Conservation (phyloP, 2,329 filamentous ascomycete species). For the Rhinocladiella similis region DNA sequence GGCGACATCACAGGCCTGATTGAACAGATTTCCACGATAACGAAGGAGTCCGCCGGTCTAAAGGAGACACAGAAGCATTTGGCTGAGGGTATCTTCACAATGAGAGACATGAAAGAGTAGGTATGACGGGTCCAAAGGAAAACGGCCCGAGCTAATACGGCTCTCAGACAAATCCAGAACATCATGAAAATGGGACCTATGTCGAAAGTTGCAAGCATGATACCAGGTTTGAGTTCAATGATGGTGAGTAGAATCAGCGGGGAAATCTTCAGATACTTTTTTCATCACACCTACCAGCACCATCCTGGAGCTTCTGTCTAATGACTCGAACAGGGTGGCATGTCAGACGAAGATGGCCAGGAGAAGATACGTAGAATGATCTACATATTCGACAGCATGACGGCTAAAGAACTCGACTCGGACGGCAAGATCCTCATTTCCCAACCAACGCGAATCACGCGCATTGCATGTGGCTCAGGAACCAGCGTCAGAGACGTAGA, state of each 20-base stretch:
- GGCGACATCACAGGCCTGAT: slow-evolving; percentile 93
- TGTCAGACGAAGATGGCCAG: slow-evolving; percentile 96
- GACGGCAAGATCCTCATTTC: slow-evolving; percentile 94
- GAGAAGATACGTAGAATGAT: slow-evolving; percentile 96
- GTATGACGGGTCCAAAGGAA: slow-evolving; percentile 43
- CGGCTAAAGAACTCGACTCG: slow-evolving; percentile 88
- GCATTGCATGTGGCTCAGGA: slow-evolving; percentile 84
- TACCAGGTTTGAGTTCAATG: slow-evolving; percentile 88
- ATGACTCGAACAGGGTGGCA: slow-evolving; percentile 50
- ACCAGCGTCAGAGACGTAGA: slow-evolving; percentile 92
- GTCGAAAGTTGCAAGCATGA: slow-evolving; percentile 98
- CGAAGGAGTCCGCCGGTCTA: slow-evolving; percentile 73
- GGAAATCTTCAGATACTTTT: neutral
- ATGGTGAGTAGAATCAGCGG: slow-evolving; percentile 55
- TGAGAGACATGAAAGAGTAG: slow-evolving; percentile 92
- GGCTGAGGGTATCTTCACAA: slow-evolving; percentile 91
- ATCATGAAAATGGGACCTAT: slow-evolving; percentile 99
- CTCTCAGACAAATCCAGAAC: slow-evolving; percentile 56
- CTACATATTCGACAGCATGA: slow-evolving; percentile 99
- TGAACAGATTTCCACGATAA: slow-evolving; percentile 93
- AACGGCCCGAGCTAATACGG: too few relatives aligned
- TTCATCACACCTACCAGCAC: too few relatives aligned
- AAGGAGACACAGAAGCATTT: slow-evolving; percentile 99
- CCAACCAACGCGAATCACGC: slow-evolving; percentile 88
- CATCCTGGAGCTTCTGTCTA: too few relatives aligned